Conservation (phyloP, 306 rosid species). For the Nissolia schottii region DNA sequence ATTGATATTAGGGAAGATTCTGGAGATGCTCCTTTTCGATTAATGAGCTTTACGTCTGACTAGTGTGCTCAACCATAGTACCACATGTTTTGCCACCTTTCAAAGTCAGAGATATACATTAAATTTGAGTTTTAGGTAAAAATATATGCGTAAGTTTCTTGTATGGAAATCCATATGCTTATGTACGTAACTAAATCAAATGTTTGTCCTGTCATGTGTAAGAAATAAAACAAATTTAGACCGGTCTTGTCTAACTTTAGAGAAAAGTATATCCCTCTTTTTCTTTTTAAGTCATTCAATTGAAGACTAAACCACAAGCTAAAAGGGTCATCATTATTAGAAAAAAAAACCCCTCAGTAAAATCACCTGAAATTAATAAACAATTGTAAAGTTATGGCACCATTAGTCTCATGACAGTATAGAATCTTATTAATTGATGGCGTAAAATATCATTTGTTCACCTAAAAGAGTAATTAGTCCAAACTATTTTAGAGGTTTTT, state of each 20-base stretch:
- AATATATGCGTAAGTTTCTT: not conserved
- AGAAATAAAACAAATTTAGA: not conserved
- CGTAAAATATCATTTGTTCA: slow-evolving; percentile 1
- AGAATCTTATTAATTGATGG: not conserved
- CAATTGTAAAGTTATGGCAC: not conserved
- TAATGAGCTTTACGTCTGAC: not conserved
- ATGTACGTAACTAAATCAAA: not conserved
- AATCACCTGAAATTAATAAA: slow-evolving; percentile 1
- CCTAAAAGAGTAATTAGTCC: not conserved
- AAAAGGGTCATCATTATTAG: slow-evolving; percentile 18
- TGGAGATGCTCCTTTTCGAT: too few species aligned
- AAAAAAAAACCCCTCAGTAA: not conserved
- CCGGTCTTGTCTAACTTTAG: slow-evolving; percentile 6
- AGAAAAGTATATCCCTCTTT: slow-evolving; percentile 4
- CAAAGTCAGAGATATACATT: not conserved
- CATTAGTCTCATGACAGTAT: slow-evolving; percentile 3
- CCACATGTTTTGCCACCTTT: not conserved
- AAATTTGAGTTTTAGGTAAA: not conserved
- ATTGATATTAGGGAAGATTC: not conserved
- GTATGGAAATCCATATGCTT: not conserved
- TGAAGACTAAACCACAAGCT: not conserved
- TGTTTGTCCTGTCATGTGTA: not conserved
- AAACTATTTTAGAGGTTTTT: too few species aligned
- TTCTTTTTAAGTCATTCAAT: not conserved
- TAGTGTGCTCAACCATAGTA: not conserved